These are phyloP conservation scores for Thelonectria discophora DNA, from an alignment of 2,329 filamentous ascomycete genomes.

Conservation along the genomic window DNA sequence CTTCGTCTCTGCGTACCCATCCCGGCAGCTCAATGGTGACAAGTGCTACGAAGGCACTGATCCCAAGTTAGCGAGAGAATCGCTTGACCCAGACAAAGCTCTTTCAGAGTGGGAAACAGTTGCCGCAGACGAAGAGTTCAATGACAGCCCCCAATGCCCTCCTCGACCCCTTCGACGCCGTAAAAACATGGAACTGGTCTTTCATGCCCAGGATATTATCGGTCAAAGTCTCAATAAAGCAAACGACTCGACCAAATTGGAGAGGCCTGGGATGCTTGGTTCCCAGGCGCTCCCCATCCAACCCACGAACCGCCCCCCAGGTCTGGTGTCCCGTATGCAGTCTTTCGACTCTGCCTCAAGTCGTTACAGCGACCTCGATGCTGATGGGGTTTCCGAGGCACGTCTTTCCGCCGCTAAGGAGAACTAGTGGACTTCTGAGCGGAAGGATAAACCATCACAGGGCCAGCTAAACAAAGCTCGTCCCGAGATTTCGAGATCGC, in stretches of 20 bases:
- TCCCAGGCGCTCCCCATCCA: conserved; percentile 22
- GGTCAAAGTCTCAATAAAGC: conserved; percentile 2
- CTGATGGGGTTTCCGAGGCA: conserved; percentile 14
- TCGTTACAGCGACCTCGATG: conserved; percentile 37
- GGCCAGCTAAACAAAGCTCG: conserved; percentile 1
- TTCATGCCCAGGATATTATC: conserved; percentile 21
- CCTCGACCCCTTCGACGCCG: conserved; percentile 20
- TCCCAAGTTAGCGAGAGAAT: conserved; percentile 2
- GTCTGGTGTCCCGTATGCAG: conserved; percentile 24
- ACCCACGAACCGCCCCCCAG: conserved; percentile 23
- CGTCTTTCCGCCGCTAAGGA: conserved; percentile 9
- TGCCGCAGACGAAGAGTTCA: conserved; percentile 39
- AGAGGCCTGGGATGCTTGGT: conserved; percentile 15
- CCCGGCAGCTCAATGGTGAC: conserved; percentile 4
- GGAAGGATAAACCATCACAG: not conserved
- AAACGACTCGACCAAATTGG: conserved; percentile 17
- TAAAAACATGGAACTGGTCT: conserved; percentile 29
- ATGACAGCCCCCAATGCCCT: conserved; percentile 19
- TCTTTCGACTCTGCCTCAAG: conserved; percentile 45
- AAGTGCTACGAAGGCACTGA: not conserved
- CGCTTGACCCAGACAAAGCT: conserved; percentile 31
- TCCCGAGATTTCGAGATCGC: conserved; percentile 27
- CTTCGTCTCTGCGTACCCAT: conserved; percentile 32
- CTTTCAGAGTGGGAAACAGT: conserved; percentile 46
- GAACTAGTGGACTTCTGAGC: conserved; percentile 4